phyloP scores from a whole-genome alignment of 768 basidiomycete species.

The Cystoderma amianthinum region DNA sequence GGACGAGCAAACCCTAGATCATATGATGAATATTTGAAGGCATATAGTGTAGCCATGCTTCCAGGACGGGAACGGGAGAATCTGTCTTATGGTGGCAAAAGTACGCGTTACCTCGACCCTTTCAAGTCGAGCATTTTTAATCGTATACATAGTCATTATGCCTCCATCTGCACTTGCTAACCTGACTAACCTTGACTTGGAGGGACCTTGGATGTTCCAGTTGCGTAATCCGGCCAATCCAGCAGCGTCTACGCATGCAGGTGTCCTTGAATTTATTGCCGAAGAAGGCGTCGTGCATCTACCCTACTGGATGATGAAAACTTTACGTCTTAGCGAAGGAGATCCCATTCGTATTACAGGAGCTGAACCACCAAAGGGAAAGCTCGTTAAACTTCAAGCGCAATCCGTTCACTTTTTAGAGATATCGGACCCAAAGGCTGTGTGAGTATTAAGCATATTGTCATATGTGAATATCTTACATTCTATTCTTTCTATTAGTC shows the following conservation, averaged over 20 bases:
- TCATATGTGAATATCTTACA: slow-evolving; percentile 1
- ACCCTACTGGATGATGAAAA: slow-evolving; percentile 99
- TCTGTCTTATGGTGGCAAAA: slow-evolving; percentile 95
- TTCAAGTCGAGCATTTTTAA: slow-evolving; percentile 4
- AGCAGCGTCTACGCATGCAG: slow-evolving; percentile 86
- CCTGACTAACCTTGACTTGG: slow-evolving; percentile 81
- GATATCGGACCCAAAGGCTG: slow-evolving; percentile 95
- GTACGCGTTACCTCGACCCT: slow-evolving; percentile 32
- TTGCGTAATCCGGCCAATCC: slow-evolving; percentile 85
- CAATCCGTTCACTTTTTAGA: slow-evolving; percentile 94
- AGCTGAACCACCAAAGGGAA: slow-evolving; percentile 83
- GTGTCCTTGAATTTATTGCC: slow-evolving; percentile 98
- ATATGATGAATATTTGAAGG: slow-evolving; percentile 91
- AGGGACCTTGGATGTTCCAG: slow-evolving; percentile 94
- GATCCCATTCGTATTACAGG: slow-evolving; percentile 93
- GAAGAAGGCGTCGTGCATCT: slow-evolving; percentile 94
- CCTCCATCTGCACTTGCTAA: slow-evolving; percentile 91
- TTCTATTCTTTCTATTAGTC: slow-evolving; percentile 35
- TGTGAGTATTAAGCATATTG: slow-evolving; percentile 48
- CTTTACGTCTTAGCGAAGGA: slow-evolving; percentile 86
- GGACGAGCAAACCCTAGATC: slow-evolving; percentile 58
- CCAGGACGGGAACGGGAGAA: slow-evolving; percentile 83
- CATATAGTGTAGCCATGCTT: slow-evolving; percentile 93
- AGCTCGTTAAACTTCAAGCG: slow-evolving; percentile 94
- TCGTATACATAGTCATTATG: slow-evolving; percentile 73